These are phyloP conservation scores for Papiliotrema terrestris DNA, from an alignment of 1,284 basidiomycete species.

Conservation along the genomic window DNA sequence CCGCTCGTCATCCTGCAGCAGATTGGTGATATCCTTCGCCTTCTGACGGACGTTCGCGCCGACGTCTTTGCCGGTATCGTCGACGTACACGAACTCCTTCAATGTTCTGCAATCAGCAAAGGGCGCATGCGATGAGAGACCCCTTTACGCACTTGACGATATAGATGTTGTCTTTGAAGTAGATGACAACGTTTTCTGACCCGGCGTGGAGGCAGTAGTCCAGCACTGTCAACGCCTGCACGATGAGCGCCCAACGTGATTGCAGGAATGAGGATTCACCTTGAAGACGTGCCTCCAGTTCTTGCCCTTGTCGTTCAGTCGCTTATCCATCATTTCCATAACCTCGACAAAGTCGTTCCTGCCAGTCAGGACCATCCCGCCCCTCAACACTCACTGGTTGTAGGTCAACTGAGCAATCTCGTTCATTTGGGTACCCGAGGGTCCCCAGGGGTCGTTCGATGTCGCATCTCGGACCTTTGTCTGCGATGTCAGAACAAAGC, in stretches of 20 bases:
- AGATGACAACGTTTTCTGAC: conserved; percentile 96
- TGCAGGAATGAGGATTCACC: conserved; percentile 51
- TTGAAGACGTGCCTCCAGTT: conserved; percentile 99
- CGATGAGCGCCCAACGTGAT: background rate
- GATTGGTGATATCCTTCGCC: conserved; percentile 97
- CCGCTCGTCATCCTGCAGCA: conserved; percentile 83
- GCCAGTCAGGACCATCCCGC: background rate
- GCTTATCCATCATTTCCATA: conserved; percentile 99
- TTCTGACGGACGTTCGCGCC: conserved; percentile 98
- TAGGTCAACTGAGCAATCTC: conserved; percentile 96
- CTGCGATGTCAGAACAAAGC: conserved; percentile 51
- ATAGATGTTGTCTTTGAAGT: conserved; percentile 97
- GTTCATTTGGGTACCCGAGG: conserved; percentile 98
- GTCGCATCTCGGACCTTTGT: conserved; percentile 96
- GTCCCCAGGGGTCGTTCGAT: conserved; percentile 99
- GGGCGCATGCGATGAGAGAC: no score
- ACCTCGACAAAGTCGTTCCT: conserved; percentile 98
- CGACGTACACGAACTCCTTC: conserved; percentile 96
- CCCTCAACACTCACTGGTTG: conserved; percentile 72
- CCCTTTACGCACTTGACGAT: conserved; percentile 71
- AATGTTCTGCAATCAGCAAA: conserved; percentile 58
- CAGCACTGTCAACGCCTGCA: conserved; percentile 86
- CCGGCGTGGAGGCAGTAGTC: conserved; percentile 97
- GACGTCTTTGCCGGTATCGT: conserved; percentile 94
- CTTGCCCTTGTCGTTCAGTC: conserved; percentile 99